Evolutionary conservation across 1,284 basidiomycete genomes (phyloP).

Genomic region (Lignosus rhinocerotis): DNA sequence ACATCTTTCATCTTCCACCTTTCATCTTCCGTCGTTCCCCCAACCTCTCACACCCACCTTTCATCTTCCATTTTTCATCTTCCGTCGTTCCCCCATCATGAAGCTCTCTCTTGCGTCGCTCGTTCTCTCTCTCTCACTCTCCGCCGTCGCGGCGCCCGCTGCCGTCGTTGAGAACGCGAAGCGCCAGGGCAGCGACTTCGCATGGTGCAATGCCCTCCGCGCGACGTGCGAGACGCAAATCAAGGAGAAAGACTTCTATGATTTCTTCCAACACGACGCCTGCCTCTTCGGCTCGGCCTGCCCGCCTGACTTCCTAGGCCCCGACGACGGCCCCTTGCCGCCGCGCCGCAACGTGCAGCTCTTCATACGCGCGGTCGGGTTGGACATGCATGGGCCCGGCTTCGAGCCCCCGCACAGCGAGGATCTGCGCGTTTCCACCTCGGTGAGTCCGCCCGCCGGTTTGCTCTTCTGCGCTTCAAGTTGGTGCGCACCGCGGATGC

Average conservation of each 20-base stretch:
- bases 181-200: neutral
- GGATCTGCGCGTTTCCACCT: neutral
- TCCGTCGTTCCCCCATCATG: neutral
- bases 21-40: too few relatives aligned
- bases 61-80: neutral
- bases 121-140: neutral
- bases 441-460: too few relatives aligned
- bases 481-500: too few relatives aligned
- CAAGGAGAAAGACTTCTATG: neutral
- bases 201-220: neutral
- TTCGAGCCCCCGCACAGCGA: neutral
- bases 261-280: neutral
- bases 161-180: neutral
- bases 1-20: too few relatives aligned
- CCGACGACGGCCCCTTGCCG: neutral
- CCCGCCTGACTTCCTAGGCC: neutral
- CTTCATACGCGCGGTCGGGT: neutral
- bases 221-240: neutral
- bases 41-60: neutral
- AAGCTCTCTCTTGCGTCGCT: neutral
- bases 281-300: constrained; percentile 1
- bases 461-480: too few relatives aligned
- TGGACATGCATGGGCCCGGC: neutral
- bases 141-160: neutral
- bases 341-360: neutral